A percentile compares a stretch with the other conserved stretches of the same genome.
phyloP scores from a whole-genome alignment of 2,329 filamentous ascomycete species.

The Pestalotiopsis sp. region DNA sequence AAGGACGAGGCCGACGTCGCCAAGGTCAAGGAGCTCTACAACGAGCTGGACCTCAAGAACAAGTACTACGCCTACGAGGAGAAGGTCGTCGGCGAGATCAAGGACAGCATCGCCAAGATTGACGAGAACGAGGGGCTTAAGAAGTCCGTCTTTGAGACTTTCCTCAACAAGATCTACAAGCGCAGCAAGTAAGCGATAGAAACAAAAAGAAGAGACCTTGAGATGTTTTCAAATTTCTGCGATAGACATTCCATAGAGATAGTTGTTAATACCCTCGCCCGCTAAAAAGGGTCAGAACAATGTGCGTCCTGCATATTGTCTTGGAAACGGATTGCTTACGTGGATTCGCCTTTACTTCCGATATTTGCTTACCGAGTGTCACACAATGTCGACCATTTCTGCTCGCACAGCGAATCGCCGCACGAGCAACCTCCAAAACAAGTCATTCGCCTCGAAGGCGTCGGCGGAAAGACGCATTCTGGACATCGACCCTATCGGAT shows the following conservation, averaged over 20 bases:
- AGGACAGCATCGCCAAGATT: constrained; percentile 72
- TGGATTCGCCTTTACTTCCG: not conserved
- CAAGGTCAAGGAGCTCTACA: constrained; percentile 84
- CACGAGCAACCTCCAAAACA: not conserved
- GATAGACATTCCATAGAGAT: not conserved
- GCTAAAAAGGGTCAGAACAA: not conserved
- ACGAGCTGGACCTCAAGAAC: constrained; percentile 82
- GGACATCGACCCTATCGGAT: not conserved
- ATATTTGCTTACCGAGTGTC: not conserved
- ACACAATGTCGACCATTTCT: not conserved
- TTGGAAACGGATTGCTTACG: no score
- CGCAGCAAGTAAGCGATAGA: constrained; percentile 74
- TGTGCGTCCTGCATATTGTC: not conserved
- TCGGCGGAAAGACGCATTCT: not conserved
- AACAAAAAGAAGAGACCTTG: not conserved
- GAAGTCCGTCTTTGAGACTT: constrained; percentile 85
- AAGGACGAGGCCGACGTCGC: constrained; percentile 86
- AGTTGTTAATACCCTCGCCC: not conserved
- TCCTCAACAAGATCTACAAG: constrained; percentile 98
- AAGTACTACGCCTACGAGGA: constrained; percentile 91
- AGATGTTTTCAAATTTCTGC: not conserved
- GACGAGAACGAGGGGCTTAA: constrained; percentile 90
- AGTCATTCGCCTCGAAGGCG: not conserved
- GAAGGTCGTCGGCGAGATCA: constrained; percentile 78
- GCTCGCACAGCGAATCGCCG: not conserved